Percentiles rank a stretch among this genome's conserved stretches.
Conservation (phyloP, 1,139 yeast species). For the Dujonia santamariae region DNA sequence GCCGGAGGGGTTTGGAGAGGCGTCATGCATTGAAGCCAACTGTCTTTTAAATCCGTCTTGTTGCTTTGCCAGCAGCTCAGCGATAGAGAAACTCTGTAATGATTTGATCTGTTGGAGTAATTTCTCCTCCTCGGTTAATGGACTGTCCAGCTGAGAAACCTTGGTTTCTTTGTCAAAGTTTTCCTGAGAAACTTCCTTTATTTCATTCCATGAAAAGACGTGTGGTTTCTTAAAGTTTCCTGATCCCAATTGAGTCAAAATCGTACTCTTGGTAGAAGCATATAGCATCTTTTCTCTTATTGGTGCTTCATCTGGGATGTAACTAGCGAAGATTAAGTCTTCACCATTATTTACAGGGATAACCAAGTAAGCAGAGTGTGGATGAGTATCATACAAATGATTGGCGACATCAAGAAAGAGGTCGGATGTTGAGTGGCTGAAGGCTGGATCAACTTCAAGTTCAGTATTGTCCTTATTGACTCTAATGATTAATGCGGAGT, state of each 20-base stretch:
- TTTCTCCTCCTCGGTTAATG: slow-evolving; percentile 63
- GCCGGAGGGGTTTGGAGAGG: slow-evolving; percentile 1
- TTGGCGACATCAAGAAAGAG: slow-evolving; percentile 36
- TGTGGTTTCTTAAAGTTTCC: slow-evolving; percentile 53
- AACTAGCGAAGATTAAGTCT: slow-evolving; percentile 61
- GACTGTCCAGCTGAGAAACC: slow-evolving; percentile 27
- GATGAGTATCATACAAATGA: slow-evolving; percentile 32
- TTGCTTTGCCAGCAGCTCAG: slow-evolving; percentile 15
- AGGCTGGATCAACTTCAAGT: slow-evolving; percentile 36
- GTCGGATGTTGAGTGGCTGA: slow-evolving; percentile 15
- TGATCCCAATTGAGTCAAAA: slow-evolving; percentile 69
- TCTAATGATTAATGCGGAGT: slow-evolving; percentile 33
- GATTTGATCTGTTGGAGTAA: slow-evolving; percentile 44
- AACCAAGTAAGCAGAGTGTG: slow-evolving; percentile 61
- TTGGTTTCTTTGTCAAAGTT: slow-evolving; percentile 38
- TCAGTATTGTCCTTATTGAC: slow-evolving; percentile 46
- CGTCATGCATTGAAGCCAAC: slow-evolving; percentile 36
- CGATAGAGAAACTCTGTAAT: slow-evolving; percentile 28
- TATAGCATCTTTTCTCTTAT: slow-evolving; percentile 89
- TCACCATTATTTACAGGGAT: slow-evolving; percentile 25
- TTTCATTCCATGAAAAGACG: slow-evolving; percentile 52
- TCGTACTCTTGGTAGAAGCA: slow-evolving; percentile 82
- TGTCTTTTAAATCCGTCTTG: slow-evolving; percentile 21
- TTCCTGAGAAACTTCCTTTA: slow-evolving; percentile 54
- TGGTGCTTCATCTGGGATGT: slow-evolving; percentile 82